Conservation (phyloP, 192 early-diverging fungal species). For the Coemansia sp. region DNA sequence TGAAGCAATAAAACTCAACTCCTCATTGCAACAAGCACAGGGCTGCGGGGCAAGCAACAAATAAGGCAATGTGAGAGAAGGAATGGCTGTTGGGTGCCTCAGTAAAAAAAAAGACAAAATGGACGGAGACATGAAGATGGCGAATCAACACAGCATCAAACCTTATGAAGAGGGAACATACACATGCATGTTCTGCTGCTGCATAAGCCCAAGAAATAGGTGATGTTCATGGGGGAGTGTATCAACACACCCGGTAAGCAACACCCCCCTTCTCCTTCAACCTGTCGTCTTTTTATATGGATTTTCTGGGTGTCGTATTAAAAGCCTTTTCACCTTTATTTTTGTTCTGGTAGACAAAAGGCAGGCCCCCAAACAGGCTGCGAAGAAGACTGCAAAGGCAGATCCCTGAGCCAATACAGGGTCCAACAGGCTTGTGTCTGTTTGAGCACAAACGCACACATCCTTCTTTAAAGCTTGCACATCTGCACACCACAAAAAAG, state of each 20-base stretch:
- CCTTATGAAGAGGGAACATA: neutral
- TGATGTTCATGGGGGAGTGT: neutral
- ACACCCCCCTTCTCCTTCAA: neutral
- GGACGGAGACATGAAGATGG: neutral
- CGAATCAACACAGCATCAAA: slow-evolving; percentile 7
- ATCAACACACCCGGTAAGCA: neutral
- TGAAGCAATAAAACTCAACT: too few species aligned
- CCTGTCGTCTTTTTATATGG: neutral
- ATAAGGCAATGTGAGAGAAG: neutral
- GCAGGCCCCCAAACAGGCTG: too few species aligned
- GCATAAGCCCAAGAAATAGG: too few species aligned
- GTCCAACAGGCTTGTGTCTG: too few species aligned
- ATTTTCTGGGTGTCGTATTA: neutral
- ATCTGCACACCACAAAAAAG: too few species aligned
- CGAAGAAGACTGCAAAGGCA: too few species aligned
- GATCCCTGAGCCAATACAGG: too few species aligned
- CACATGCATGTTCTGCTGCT: neutral
- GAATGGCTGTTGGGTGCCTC: neutral
- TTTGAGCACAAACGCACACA: too few species aligned
- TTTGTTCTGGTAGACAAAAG: too few species aligned
- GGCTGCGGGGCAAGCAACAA: neutral
- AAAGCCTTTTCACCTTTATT: neutral
- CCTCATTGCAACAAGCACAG: too few species aligned
- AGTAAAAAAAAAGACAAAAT: slow-evolving; percentile 1
- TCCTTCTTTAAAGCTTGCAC: too few species aligned